Evolutionary conservation across 2,329 filamentous ascomycete genomes (phyloP).

Genomic region (Ascocoryne sarcoides): DNA sequence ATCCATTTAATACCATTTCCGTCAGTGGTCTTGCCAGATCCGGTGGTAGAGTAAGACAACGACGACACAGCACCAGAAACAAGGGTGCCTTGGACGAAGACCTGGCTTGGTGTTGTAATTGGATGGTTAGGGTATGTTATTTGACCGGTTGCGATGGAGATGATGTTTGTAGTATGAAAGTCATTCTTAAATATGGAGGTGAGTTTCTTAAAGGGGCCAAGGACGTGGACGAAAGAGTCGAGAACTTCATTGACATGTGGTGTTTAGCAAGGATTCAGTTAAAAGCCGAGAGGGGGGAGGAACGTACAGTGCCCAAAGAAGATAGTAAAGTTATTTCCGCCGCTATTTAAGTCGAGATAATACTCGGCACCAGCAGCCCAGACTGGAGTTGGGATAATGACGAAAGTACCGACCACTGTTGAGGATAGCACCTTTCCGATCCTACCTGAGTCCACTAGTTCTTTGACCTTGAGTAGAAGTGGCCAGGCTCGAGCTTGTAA

Average conservation of each 20-base stretch:
- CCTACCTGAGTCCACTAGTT: constrained; percentile 33
- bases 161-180: constrained; percentile 15
- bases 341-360: constrained; percentile 10
- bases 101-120: constrained; percentile 30
- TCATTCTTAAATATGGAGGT: constrained; percentile 25
- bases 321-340: constrained; percentile 8
- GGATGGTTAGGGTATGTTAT: too few relatives aligned
- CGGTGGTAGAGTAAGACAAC: constrained; percentile 22
- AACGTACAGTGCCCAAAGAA: constrained; percentile 14
- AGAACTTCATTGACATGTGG: too few relatives aligned
- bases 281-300: too few relatives aligned
- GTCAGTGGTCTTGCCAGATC: constrained; percentile 13
- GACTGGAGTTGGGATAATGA: not conserved
- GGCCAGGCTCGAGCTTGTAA: constrained; percentile 37
- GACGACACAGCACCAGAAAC: constrained; percentile 26
- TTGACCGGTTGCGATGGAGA: too few relatives aligned
- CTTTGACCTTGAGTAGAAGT: constrained; percentile 32
- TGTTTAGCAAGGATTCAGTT: too few relatives aligned
- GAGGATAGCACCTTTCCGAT: constrained; percentile 33
- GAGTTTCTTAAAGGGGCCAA: constrained; percentile 27
- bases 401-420: constrained; percentile 1
- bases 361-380: constrained; percentile 10
- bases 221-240: constrained; percentile 27
- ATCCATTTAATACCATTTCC: constrained; percentile 27
- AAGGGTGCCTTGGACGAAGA: constrained; percentile 29